A percentile compares a stretch with the other conserved stretches of the same genome.
Conservation (phyloP, 78 protist genomes). For the Dictyostelium intermedium region DNA sequence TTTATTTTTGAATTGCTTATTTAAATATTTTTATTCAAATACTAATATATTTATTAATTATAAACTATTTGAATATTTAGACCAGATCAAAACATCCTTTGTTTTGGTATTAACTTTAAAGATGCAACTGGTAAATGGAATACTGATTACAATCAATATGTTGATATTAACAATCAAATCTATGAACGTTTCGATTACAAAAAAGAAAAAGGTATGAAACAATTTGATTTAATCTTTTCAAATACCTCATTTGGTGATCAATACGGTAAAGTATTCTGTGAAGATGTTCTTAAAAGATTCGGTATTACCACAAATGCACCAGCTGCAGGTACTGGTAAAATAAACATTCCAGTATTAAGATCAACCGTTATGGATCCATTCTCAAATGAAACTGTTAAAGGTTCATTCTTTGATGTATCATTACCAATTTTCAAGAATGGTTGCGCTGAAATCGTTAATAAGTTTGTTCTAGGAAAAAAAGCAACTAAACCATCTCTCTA, state of each 20-base stretch:
- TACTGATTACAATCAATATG: conserved; percentile 9
- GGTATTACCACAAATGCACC: conserved; percentile 21
- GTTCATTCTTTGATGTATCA: neutral
- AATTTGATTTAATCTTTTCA: conserved; percentile 32
- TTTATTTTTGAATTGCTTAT: too few species aligned
- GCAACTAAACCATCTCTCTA: neutral
- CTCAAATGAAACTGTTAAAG: conserved; percentile 8
- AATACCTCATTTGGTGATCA: conserved; percentile 16
- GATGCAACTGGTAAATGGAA: neutral
- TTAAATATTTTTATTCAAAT: too few species aligned
- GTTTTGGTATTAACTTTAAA: conserved; percentile 14
- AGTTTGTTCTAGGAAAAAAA: neutral
- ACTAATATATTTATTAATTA: too few species aligned
- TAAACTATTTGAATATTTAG: too few species aligned
- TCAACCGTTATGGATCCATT: conserved; percentile 55
- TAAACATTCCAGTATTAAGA: conserved; percentile 21
- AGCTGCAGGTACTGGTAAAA: neutral
- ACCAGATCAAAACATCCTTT: conserved; percentile 56
- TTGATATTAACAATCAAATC: neutral
- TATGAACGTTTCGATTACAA: conserved; percentile 41
- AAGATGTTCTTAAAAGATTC: neutral
- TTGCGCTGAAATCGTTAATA: neutral
- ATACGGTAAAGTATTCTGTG: neutral
- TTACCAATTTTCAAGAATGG: neutral
- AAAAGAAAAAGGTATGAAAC: neutral